Evolutionary conservation across 768 basidiomycete species (phyloP).

Genomic region (Exidia glandulosa): DNA sequence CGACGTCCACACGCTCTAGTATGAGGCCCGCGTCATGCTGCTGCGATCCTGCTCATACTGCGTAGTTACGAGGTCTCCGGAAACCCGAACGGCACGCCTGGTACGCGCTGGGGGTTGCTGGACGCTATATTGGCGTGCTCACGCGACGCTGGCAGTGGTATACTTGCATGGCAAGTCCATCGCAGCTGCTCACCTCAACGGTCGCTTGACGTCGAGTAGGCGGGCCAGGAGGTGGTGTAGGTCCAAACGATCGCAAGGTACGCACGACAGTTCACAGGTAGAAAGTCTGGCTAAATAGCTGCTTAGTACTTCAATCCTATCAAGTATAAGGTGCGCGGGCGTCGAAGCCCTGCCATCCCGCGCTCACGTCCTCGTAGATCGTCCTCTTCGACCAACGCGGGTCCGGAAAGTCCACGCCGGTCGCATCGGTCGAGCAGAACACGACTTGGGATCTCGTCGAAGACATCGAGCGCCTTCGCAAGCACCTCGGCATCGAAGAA

Average conservation of each 20-base stretch:
- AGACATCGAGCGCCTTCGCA: slow-evolving; percentile 75
- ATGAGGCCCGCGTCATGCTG: slow-evolving; percentile 19
- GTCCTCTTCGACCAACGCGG: slow-evolving; percentile 87
- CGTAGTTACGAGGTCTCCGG: slow-evolving; percentile 72
- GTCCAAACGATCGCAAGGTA: slow-evolving; percentile 53
- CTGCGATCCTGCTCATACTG: not conserved
- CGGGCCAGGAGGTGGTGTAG: slow-evolving; percentile 73
- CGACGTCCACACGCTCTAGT: slow-evolving; percentile 70
- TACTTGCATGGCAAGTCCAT: slow-evolving; percentile 55
- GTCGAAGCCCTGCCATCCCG: not conserved
- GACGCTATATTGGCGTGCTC: not conserved
- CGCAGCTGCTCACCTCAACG: slow-evolving; percentile 3
- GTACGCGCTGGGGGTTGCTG: slow-evolving; percentile 24
- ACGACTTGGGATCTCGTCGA: slow-evolving; percentile 91
- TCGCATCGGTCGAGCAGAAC: slow-evolving; percentile 70
- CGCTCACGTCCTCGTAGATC: slow-evolving; percentile 36
- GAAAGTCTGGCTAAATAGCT: too few relatives aligned
- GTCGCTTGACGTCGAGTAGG: slow-evolving; percentile 26
- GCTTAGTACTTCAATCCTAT: slow-evolving; percentile 78
- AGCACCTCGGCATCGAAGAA: slow-evolving; percentile 64
- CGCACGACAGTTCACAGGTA: too few relatives aligned
- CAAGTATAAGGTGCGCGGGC: slow-evolving; percentile 58
- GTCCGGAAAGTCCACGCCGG: slow-evolving; percentile 76
- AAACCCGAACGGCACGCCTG: slow-evolving; percentile 64
- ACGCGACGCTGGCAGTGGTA: slow-evolving; percentile 36